Percentiles rank a stretch among this genome's conserved stretches.
Conservation (phyloP, 768 basidiomycete species). For the Rhodotorula kratochvilovae region DNA sequence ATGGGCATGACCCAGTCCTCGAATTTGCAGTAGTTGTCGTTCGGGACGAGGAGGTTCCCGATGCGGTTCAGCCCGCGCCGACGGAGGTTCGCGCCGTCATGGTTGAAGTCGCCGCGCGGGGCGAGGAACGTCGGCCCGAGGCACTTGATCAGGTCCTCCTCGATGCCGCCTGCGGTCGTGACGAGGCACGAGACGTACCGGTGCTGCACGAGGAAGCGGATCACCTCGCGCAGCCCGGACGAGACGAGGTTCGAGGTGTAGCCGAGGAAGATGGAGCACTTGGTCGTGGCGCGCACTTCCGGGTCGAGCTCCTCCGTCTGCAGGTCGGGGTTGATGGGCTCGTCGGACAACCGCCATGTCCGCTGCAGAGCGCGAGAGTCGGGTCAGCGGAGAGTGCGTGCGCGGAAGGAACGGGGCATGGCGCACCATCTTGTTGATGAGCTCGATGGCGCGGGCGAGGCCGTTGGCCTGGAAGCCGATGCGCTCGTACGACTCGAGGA, state of each 20-base stretch:
- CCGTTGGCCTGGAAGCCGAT: slow-evolving; percentile 99
- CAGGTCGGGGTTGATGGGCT: slow-evolving; percentile 61
- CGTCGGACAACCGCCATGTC: slow-evolving; percentile 82
- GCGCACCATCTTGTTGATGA: slow-evolving; percentile 87
- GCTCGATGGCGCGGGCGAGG: slow-evolving; percentile 76
- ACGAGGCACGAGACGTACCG: slow-evolving; percentile 82
- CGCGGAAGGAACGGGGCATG: not conserved
- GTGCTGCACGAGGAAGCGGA: slow-evolving; percentile 87
- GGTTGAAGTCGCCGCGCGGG: slow-evolving; percentile 64
- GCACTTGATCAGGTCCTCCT: slow-evolving; percentile 99
- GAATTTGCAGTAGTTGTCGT: slow-evolving; percentile 98
- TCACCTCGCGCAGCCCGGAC: slow-evolving; percentile 88
- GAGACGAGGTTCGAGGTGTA: slow-evolving; percentile 99
- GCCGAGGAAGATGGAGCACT: slow-evolving; percentile 86
- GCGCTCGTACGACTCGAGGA: slow-evolving; percentile 73
- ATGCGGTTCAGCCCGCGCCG: slow-evolving; percentile 92
- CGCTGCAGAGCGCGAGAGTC: slow-evolving; percentile 53
- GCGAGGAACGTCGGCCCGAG: slow-evolving; percentile 93
- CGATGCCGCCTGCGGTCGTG: slow-evolving; percentile 95
- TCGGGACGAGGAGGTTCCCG: slow-evolving; percentile 91
- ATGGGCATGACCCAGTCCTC: slow-evolving; percentile 99
- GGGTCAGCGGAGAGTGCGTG: not conserved
- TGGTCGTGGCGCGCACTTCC: slow-evolving; percentile 62
- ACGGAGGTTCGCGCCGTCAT: slow-evolving; percentile 82
- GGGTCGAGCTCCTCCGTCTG: slow-evolving; percentile 64